Evolutionary conservation across 768 basidiomycete species (phyloP), one percentile per base, ranked within the genome.

Genomic region (Suillus bovinus): DNA sequence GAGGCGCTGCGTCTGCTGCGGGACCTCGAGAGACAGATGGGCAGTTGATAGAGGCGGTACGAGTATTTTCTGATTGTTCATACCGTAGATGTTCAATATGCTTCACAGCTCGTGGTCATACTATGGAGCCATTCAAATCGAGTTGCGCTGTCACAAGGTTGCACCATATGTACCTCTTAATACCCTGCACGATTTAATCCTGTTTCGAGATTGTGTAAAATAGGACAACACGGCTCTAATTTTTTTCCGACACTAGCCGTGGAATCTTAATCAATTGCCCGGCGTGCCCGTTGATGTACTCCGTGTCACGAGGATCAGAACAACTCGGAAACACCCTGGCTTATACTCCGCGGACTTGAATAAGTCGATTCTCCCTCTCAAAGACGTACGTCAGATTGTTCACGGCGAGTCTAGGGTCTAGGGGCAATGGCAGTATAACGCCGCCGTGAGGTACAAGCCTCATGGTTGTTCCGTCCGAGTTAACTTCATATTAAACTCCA

Each of bases 1-100:
- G 66, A 64, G 55, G 53, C 57, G 41, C 61, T 74, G 3, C 57
- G 20, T 33, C 44, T 71, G 27, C 46, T 76, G 61, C 63, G 65
- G 36, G 49, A 3, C 36, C 65, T 74, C 4, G 72, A 74, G 50
- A 33, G 53, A 14, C 20, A 27, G 50, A 17, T 33, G 24, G 1
- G 10, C 41, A 54, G 17, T 54, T 34, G 53, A 54, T 34, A 13
- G 13, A 22, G n/a, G 53, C 14, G 22, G 53, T 54, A 54, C 27
- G 55, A 38, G 38, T 27, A 39, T 56, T 55, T 39, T 6, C 20
- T 17, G 27, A 56, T 27, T 13, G 5, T 27, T 20, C 36, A n/a
- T 39, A 27, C 17, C 4, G 24, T 27, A 56, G 38, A 55, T 29
- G 6, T 56, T 39, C 14, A 39, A 56, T 27, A 39, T 20, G 20